Percentiles rank a stretch among this genome's conserved stretches.
Conservation (phyloP, 495 filamentous ascomycete genomes). For the Penicillium coffeae region DNA sequence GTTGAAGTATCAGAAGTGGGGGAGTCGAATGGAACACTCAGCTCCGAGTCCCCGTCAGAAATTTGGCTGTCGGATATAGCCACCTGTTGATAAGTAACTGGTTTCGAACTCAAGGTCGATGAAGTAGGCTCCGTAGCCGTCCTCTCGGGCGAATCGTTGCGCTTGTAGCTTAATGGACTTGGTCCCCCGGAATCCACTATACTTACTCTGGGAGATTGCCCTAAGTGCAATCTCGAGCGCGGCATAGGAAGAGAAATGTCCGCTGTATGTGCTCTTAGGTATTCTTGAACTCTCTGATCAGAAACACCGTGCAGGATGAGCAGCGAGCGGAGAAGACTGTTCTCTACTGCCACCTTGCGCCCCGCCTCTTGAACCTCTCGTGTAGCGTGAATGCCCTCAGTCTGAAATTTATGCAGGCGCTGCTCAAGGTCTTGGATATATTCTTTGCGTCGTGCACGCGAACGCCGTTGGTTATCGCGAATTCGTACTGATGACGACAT, state of each 20-base stretch:
- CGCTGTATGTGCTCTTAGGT: slow-evolving; percentile 9
- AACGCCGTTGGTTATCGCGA: slow-evolving; percentile 70
- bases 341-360: slow-evolving; percentile 59
- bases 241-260: slow-evolving; percentile 5
- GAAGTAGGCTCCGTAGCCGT: slow-evolving; percentile 1
- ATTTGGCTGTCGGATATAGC: slow-evolving; percentile 10
- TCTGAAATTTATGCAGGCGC: slow-evolving; percentile 18
- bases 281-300: slow-evolving; percentile 8
- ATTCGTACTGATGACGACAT: slow-evolving; percentile 11
- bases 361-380: slow-evolving; percentile 62
- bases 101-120: slow-evolving; percentile 2
- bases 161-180: slow-evolving; percentile 5
- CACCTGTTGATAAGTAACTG: slow-evolving; percentile 8
- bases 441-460: slow-evolving; percentile 65
- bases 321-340: slow-evolving; percentile 51
- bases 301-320: slow-evolving; percentile 25
- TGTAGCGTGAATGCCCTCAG: slow-evolving; percentile 55
- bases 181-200: slow-evolving; percentile 1
- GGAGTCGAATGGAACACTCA: slow-evolving; percentile 3
- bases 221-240: slow-evolving; percentile 1
- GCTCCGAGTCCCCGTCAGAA: slow-evolving; percentile 7
- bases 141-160: slow-evolving; percentile 7
- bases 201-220: slow-evolving; percentile 2
- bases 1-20: slow-evolving; percentile 6
- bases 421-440: slow-evolving; percentile 62